These are phyloP conservation scores for Scenedesmus sp. DNA, from an alignment of 163 green algal genomes.

Conservation along the genomic window DNA sequence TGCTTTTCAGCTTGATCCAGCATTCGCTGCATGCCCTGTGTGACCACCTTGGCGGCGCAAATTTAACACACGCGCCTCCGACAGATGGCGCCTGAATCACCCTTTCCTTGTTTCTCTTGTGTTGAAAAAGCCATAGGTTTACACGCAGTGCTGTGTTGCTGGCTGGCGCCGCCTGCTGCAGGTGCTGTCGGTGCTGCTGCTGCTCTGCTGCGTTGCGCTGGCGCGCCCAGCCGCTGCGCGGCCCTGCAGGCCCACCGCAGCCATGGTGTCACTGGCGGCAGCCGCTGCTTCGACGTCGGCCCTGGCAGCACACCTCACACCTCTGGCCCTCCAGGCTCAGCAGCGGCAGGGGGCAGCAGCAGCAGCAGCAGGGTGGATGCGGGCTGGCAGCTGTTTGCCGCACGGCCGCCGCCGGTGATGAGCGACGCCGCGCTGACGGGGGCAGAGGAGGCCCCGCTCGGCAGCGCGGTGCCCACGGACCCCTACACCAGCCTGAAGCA, in stretches of 20 bases:
- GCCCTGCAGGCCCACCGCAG: neutral
- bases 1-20: too few relatives aligned
- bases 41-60: too few relatives aligned
- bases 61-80: too few relatives aligned
- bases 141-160: neutral
- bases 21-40: too few relatives aligned
- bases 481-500: conserved; percentile 54
- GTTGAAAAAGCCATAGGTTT: too few relatives aligned
- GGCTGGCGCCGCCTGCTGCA: neutral
- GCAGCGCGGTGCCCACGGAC: conserved; percentile 31
- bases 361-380: neutral
- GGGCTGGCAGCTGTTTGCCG: neutral
- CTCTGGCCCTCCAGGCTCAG: neutral
- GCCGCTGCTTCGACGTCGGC: neutral
- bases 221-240: neutral
- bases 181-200: conserved; percentile 30
- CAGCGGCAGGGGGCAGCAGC: neutral
- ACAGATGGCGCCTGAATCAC: too few relatives aligned
- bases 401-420: conserved; percentile 1
- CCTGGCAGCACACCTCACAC: neutral
- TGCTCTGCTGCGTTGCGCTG: neutral
- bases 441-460: neutral
- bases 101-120: too few relatives aligned
- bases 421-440: neutral
- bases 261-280: neutral